Conservation (phyloP, 805 yeast genomes). For the Myxozyma nipponensis region DNA sequence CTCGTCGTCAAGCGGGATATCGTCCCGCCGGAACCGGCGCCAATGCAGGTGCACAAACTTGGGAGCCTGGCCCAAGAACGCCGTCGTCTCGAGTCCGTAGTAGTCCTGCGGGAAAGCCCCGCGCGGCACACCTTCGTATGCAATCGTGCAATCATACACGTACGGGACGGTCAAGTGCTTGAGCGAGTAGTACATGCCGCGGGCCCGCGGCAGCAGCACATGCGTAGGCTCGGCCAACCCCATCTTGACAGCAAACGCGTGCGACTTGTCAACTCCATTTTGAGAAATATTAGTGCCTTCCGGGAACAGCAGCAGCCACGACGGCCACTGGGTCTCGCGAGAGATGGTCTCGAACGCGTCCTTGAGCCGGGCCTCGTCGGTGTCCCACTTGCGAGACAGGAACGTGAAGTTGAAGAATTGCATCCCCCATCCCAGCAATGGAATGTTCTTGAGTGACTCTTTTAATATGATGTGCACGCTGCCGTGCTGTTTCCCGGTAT, state of each 20-base stretch:
- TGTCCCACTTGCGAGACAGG: slow-evolving; percentile 80
- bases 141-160: slow-evolving; percentile 81
- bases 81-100: slow-evolving; percentile 61
- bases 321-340: slow-evolving; percentile 46
- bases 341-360: slow-evolving; percentile 55
- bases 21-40: slow-evolving; percentile 52
- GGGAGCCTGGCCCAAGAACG: slow-evolving; percentile 71
- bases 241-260: slow-evolving; percentile 52
- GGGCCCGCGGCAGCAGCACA: slow-evolving; percentile 73
- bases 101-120: slow-evolving; percentile 71
- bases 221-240: slow-evolving; percentile 47
- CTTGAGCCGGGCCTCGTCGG: slow-evolving; percentile 59
- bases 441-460: slow-evolving; percentile 64
- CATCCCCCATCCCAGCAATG: slow-evolving; percentile 87
- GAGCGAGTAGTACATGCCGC: slow-evolving; percentile 72
- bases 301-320: slow-evolving; percentile 76
- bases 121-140: slow-evolving; percentile 64
- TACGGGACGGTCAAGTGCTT: slow-evolving; percentile 46
- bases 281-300: slow-evolving; percentile 87
- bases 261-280: slow-evolving; percentile 57
- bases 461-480: slow-evolving; percentile 71
- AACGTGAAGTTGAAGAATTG: slow-evolving; percentile 57
- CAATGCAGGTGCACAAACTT: slow-evolving; percentile 59
- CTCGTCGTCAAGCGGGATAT: slow-evolving; percentile 61
- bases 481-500: slow-evolving; percentile 62